Percentiles rank a stretch among this genome's conserved stretches.
Evolutionary conservation across 2,329 filamentous ascomycete genomes (phyloP).

Genomic region (Graphilbum sp.): DNA sequence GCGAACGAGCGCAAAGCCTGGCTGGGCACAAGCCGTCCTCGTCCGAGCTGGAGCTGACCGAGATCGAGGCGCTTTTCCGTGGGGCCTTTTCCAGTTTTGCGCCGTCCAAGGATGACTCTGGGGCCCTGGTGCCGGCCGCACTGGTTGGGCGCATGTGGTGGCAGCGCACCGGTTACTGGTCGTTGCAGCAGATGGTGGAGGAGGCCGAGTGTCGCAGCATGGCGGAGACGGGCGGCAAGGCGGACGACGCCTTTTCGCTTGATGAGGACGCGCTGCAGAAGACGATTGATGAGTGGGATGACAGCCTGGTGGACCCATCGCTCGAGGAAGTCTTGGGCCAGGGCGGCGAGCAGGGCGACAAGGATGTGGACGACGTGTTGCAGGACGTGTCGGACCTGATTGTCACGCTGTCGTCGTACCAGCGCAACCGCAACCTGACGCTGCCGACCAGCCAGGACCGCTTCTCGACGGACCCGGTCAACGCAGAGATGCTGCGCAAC

Average conservation of each 20-base stretch:
- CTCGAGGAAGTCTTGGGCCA: constrained; percentile 34
- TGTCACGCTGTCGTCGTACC: constrained; percentile 60
- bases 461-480: constrained; percentile 43
- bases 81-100: constrained; percentile 70
- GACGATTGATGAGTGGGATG: constrained; percentile 42
- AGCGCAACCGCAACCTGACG: constrained; percentile 60
- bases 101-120: constrained; percentile 56
- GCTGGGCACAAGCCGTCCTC: constrained; percentile 41
- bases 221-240: constrained; percentile 18
- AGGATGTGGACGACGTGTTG: constrained; percentile 55
- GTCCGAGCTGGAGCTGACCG: constrained; percentile 41
- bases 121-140: constrained; percentile 51
- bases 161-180: constrained; percentile 51
- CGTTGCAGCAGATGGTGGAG: constrained; percentile 48
- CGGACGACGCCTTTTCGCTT: constrained; percentile 17
- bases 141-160: constrained; percentile 60
- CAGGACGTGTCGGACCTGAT: constrained; percentile 60
- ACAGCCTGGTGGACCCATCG: constrained; percentile 38
- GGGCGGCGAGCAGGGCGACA: constrained; percentile 41
- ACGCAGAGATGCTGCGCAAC: constrained; percentile 47
- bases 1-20: constrained; percentile 54
- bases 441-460: constrained; percentile 47
- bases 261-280: constrained; percentile 37
- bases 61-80: constrained; percentile 59
- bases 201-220: too few species aligned